These are phyloP conservation scores for Emericellopsis cladophorae DNA, from an alignment of 2,329 filamentous ascomycete species.

Conservation along the genomic window DNA sequence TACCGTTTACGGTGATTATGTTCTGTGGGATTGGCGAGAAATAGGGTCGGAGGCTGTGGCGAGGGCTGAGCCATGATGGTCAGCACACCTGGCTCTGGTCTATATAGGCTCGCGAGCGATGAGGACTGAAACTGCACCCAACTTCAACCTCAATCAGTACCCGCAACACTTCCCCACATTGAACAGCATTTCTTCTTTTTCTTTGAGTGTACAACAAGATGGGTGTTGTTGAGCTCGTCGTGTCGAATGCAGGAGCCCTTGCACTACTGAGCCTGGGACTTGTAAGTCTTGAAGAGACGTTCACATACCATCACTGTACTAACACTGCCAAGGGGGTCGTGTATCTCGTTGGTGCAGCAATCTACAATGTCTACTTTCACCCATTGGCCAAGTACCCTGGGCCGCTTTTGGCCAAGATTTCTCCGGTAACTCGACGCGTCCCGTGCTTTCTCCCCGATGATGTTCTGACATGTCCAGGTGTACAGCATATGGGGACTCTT, in stretches of 20 bases:
- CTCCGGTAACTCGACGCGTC: constrained; percentile 4
- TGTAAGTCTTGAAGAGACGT: not conserved
- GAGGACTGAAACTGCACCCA: too few species aligned
- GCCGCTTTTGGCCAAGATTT: constrained; percentile 8
- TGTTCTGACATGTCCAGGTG: constrained; percentile 2
- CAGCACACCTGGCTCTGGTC: constrained; percentile 2
- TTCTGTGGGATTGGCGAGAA: not conserved
- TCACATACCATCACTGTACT: not conserved
- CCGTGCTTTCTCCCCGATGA: not conserved
- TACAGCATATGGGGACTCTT: constrained; percentile 11
- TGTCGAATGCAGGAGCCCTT: constrained; percentile 1
- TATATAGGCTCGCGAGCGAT: too few species aligned
- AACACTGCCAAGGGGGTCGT: constrained; percentile 2
- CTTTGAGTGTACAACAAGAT: constrained; percentile 1
- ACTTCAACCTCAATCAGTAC: too few species aligned
- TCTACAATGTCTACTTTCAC: constrained; percentile 18
- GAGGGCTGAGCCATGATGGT: not conserved
- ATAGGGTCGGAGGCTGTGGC: not conserved
- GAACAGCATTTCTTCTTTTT: not conserved
- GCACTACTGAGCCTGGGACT: not conserved
- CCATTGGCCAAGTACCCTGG: constrained; percentile 14
- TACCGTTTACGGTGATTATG: not conserved
- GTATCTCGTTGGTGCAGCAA: constrained; percentile 4
- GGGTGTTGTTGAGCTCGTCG: constrained; percentile 3
- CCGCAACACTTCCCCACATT: too few species aligned